A percentile compares a stretch with the other conserved stretches of the same genome.
These are phyloP conservation scores for Lecanicillium sp. DNA, from an alignment of 2,329 filamentous ascomycete species.

Conservation along the genomic window DNA sequence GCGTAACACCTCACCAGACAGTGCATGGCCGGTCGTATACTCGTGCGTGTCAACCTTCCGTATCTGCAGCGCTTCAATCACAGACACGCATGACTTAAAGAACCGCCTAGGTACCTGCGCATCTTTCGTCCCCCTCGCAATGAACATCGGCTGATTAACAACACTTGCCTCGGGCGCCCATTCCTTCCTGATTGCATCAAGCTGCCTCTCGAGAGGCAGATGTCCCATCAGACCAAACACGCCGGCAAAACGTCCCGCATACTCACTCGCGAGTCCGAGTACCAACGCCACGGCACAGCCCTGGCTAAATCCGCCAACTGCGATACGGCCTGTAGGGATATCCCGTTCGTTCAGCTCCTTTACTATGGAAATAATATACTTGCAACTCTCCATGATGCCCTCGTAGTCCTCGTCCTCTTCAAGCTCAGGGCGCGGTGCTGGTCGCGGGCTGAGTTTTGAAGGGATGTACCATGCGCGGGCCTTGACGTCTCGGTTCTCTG, in stretches of 20 bases:
- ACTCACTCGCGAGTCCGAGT: background rate
- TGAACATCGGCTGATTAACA: background rate
- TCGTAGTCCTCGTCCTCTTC: constrained; percentile 7
- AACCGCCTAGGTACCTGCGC: background rate
- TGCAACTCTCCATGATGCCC: constrained; percentile 1
- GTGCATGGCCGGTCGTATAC: background rate
- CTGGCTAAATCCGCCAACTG: constrained; percentile 3
- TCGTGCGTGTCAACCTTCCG: background rate
- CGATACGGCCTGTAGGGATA: background rate
- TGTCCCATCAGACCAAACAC: constrained; percentile 2
- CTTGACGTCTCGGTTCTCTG: constrained; percentile 7
- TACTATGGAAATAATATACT: background rate
- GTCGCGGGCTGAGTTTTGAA: background rate
- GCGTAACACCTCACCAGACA: background rate
- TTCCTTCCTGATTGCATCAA: background rate
- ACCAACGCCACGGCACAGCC: constrained; percentile 2
- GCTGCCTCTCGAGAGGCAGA: background rate
- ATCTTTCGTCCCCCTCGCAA: background rate
- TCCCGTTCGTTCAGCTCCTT: background rate
- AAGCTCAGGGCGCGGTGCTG: background rate
- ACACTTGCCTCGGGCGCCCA: background rate
- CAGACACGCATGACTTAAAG: background rate
- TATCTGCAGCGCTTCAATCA: background rate
- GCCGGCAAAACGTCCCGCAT: background rate
- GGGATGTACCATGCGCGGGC: background rate